Conservation (phyloP, 495 filamentous ascomycete genomes). For the Podospora pseudoanserina region DNA sequence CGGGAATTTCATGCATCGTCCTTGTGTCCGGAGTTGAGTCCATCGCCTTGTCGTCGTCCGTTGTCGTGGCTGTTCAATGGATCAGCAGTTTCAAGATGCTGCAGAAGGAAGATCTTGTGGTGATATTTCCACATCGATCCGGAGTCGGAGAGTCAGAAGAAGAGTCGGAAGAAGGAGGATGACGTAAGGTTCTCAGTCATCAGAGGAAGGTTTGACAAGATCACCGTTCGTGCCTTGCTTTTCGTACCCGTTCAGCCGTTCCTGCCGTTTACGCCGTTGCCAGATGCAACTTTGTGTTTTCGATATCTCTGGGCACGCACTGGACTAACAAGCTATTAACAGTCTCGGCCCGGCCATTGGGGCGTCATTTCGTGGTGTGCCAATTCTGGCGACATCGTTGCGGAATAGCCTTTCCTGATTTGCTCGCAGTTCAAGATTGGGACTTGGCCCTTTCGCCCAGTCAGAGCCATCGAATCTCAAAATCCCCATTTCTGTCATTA, state of each 20-base stretch:
- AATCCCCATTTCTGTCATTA: background rate
- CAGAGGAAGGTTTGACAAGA: background rate
- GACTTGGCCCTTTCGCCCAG: background rate
- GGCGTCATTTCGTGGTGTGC: background rate
- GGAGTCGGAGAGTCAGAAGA: background rate
- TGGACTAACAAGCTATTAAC: background rate
- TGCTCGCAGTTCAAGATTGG: background rate
- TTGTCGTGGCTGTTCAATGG: background rate
- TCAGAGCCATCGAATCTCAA: background rate
- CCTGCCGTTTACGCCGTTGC: background rate
- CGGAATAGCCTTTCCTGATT: conserved; percentile 1
- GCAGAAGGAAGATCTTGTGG: background rate
- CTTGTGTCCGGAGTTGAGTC: background rate
- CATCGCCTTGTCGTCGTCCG: background rate
- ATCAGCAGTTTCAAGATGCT: background rate
- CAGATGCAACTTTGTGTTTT: background rate
- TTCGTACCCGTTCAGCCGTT: background rate
- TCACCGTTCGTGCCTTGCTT: background rate
- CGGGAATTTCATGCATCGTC: conserved; percentile 8
- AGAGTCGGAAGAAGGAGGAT: background rate
- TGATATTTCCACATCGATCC: background rate
- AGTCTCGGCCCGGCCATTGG: background rate
- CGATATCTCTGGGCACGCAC: background rate
- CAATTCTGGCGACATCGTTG: background rate
- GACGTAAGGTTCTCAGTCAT: background rate